Base-by-base conservation (phyloP, 78 protist species). In the Planoprotostelium fungivorum region DNA sequence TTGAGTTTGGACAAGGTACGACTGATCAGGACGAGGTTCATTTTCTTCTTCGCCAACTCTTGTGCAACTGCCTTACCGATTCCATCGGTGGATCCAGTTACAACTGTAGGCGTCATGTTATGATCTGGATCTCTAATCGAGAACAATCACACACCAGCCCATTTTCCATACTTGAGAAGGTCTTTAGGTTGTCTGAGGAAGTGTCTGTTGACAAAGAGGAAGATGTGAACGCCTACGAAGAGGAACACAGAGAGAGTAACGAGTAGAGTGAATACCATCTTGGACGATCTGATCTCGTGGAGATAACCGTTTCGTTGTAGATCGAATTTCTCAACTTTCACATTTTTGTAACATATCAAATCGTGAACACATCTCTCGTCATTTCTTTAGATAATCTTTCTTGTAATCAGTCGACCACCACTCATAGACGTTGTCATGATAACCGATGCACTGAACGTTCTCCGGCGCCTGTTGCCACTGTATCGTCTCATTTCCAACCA, bases 51-150 rank as follows among this genome's bases (percentile, higher is more conserved):
- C 31, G 97, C 97, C 34, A 96, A 83, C 84, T 91, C 94, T 35
- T 86, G 38, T 0, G 94, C 87, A 63, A 90, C 89, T 29, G 95
- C 97, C 37, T 83, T 90, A 36, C 97, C 97, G 87, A 96, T 96
- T 36, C 97, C 97, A 90, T 96, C 97, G 36, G 96, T 90, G 0
- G 96, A 95, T 38, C 97, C 97, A 51, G 97, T 95, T 9, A 95
- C 90, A n/a, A 95, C 94, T 88, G 39, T 1, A 38, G 35, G 10
- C 38, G 5, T 31, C 31, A 39, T 38, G 84, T 10, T n/a, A 28
- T 29, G 34, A 87, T 38, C 38, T 34, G 1, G 63, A 87, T n/a
- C 28, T 34, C 1, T 1, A 87, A 35, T 31, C 28, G 31, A 35
- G 31, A 35, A 87, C 83, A 83, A 83, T n/a, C n/a, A n/a, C n/a